Conservation (phyloP, 345 rosid genomes). For the Raphanus raphanistrum region DNA sequence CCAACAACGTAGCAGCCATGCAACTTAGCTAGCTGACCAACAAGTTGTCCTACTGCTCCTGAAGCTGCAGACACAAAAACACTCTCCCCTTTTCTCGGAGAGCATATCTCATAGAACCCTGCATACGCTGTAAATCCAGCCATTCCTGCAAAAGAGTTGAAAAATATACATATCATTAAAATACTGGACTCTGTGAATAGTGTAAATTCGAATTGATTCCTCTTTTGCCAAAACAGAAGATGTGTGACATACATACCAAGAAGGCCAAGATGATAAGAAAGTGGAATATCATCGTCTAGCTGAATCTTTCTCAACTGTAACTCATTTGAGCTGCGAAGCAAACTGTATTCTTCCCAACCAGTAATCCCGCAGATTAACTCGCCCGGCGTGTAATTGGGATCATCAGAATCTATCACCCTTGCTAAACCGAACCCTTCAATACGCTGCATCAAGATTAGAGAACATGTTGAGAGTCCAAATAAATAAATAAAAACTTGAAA, state of each 20-base stretch:
- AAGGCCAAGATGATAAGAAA: slow-evolving; percentile 71
- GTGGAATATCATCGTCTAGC: slow-evolving; percentile 50
- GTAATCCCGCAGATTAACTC: slow-evolving; percentile 61
- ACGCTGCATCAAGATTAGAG: slow-evolving; percentile 43
- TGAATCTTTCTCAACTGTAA: slow-evolving; percentile 53
- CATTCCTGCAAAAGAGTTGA: slow-evolving; percentile 51
- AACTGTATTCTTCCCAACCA: slow-evolving; percentile 81
- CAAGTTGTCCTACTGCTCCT: slow-evolving; percentile 80
- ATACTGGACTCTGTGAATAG: not conserved
- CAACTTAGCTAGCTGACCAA: slow-evolving; percentile 74
- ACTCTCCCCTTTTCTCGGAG: slow-evolving; percentile 57
- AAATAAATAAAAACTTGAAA: not conserved
- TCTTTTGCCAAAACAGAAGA: not conserved
- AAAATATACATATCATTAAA: not conserved
- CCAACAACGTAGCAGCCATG: slow-evolving; percentile 78
- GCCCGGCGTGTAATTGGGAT: slow-evolving; percentile 50
- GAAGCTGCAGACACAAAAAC: slow-evolving; percentile 76
- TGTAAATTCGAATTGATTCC: not conserved
- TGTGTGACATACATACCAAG: slow-evolving; percentile 48
- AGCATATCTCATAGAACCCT: slow-evolving; percentile 63
- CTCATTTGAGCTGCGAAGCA: slow-evolving; percentile 40
- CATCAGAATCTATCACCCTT: slow-evolving; percentile 65
- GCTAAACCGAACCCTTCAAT: slow-evolving; percentile 75
- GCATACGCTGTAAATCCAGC: slow-evolving; percentile 75
- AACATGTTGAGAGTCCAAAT: not conserved